Conservation (phyloP, 192 early-diverging fungal species). For the Backusella circina region DNA sequence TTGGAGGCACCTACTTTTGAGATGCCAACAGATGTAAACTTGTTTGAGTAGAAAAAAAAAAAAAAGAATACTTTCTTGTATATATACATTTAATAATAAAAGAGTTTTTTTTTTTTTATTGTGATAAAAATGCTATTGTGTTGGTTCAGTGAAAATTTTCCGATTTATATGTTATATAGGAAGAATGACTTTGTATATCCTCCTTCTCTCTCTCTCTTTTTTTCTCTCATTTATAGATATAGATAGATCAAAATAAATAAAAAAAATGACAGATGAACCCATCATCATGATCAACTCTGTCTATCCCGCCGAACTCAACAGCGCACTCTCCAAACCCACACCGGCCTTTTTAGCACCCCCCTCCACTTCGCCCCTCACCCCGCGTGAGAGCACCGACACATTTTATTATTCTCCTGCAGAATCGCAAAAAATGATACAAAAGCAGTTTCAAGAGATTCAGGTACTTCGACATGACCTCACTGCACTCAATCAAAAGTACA, state of each 20-base stretch:
- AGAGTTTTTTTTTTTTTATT: background rate
- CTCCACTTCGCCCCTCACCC: background rate
- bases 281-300: background rate
- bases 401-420: slow-evolving; percentile 15
- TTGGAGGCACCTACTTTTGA: slow-evolving; percentile 27
- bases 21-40: slow-evolving; percentile 25
- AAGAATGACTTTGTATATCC: background rate
- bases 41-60: slow-evolving; percentile 13
- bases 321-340: background rate
- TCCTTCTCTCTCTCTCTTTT: background rate
- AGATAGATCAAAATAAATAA: too few relatives aligned
- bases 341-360: background rate
- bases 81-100: background rate
- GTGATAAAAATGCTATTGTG: background rate
- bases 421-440: background rate
- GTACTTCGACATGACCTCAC: slow-evolving; percentile 56
- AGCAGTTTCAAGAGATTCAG: background rate
- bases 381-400: background rate
- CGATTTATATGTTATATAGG: background rate
- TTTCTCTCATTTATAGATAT: background rate
- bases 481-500: slow-evolving; percentile 63
- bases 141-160: background rate
- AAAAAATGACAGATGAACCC: background rate
- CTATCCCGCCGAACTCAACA: background rate
- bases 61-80: background rate